phyloP scores from a whole-genome alignment of 305 asterid genomes.

The Fraxinus dipetala region DNA sequence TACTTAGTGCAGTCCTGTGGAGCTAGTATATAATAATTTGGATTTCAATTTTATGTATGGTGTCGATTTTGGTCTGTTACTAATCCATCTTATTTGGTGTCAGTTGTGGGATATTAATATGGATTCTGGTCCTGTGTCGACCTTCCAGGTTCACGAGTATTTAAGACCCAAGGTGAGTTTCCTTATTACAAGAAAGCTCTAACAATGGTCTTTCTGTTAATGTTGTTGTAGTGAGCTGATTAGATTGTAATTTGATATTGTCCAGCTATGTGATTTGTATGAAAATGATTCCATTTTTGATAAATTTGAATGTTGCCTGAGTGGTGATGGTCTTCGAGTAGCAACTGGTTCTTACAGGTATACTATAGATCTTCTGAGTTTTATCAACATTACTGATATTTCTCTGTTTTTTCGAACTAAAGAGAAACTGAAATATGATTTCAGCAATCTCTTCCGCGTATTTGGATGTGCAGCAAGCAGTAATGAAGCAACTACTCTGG shows the following conservation, averaged over 20 bases:
- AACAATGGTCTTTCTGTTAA: neutral
- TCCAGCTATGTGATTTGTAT: constrained; percentile 87
- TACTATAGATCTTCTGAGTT: constrained; percentile 13
- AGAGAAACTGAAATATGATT: constrained; percentile 8
- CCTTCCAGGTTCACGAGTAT: constrained; percentile 95
- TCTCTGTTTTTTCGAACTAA: neutral
- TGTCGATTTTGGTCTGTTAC: constrained; percentile 7
- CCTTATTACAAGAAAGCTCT: constrained; percentile 13
- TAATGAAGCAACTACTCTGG: constrained; percentile 83
- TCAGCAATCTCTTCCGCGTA: constrained; percentile 92
- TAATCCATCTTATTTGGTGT: constrained; percentile 26
- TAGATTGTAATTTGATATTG: constrained; percentile 17
- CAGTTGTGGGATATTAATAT: constrained; percentile 97
- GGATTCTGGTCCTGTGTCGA: constrained; percentile 97
- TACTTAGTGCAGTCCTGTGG: neutral
- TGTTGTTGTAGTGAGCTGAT: constrained; percentile 32
- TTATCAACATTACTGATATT: neutral
- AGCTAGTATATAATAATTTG: neutral
- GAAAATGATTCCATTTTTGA: constrained; percentile 97
- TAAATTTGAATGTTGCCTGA: constrained; percentile 94
- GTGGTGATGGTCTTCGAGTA: constrained; percentile 94
- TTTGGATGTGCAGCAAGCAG: constrained; percentile 81
- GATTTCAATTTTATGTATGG: neutral
- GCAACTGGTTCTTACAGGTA: constrained; percentile 99
- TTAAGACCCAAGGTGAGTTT: constrained; percentile 84